phyloP scores from a whole-genome alignment of 208 protist genomes.

The Leptomonas pyrrhocoris region DNA sequence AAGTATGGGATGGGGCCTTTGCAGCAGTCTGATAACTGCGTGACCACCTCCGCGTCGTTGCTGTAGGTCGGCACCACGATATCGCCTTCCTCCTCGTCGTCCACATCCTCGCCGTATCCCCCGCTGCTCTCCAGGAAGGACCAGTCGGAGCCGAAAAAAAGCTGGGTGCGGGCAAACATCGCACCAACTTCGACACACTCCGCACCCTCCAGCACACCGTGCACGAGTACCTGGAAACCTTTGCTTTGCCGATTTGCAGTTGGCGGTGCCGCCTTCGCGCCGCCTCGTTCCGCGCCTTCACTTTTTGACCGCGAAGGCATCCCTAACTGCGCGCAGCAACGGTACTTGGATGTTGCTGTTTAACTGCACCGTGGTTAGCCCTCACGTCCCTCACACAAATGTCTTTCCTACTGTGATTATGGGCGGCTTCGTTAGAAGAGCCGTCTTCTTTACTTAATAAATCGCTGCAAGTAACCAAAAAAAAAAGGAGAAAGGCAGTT shows the following conservation, averaged over 20 bases:
- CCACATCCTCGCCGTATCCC: slow-evolving; percentile 12
- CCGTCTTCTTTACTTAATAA: background rate
- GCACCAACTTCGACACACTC: slow-evolving; percentile 66
- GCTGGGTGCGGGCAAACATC: slow-evolving; percentile 85
- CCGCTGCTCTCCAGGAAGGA: slow-evolving; percentile 42
- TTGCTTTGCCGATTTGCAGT: slow-evolving; percentile 21
- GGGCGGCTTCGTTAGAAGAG: background rate
- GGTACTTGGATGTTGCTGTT: too few relatives aligned
- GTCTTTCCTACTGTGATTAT: background rate
- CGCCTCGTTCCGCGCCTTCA: background rate
- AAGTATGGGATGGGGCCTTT: slow-evolving; percentile 69
- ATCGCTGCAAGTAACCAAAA: background rate
- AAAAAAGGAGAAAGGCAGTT: background rate
- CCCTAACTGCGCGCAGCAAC: background rate
- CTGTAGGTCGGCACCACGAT: slow-evolving; percentile 59
- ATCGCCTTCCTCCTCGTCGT: slow-evolving; percentile 24
- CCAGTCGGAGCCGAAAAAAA: slow-evolving; percentile 84
- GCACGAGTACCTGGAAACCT: slow-evolving; percentile 78
- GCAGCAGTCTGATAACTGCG: slow-evolving; percentile 71
- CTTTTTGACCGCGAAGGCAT: slow-evolving; percentile 1
- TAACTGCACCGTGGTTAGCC: too few relatives aligned
- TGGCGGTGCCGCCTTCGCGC: background rate
- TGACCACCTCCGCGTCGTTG: slow-evolving; percentile 82
- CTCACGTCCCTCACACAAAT: too few relatives aligned
- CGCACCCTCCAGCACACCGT: slow-evolving; percentile 79